phyloP scores from a whole-genome alignment of 2,329 filamentous ascomycete genomes.

The Fusarium euwallaceae region DNA sequence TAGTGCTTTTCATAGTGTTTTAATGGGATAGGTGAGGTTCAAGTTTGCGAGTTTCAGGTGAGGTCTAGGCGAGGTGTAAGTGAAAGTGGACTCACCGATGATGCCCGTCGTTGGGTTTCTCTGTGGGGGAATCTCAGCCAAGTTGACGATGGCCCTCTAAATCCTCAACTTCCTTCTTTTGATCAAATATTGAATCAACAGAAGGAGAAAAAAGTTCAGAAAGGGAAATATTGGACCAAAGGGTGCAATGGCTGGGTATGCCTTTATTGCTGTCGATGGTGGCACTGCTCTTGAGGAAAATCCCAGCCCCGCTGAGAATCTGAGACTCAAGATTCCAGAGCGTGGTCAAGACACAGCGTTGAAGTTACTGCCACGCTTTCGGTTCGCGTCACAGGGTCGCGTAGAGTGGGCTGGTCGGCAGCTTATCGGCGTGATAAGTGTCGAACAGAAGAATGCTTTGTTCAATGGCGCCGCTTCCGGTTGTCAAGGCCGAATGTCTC shows the following conservation, averaged over 20 bases:
- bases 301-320: conserved; percentile 44
- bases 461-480: conserved; percentile 38
- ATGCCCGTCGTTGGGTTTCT: conserved; percentile 13
- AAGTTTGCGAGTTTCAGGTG: conserved; percentile 19
- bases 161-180: conserved; percentile 10
- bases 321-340: conserved; percentile 48
- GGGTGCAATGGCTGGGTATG: conserved; percentile 36
- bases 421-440: conserved; percentile 16
- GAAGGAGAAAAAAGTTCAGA: conserved; percentile 26
- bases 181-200: conserved; percentile 35
- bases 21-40: conserved; percentile 2
- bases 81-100: conserved; percentile 31
- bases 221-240: conserved; percentile 35
- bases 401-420: conserved; percentile 26
- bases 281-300: conserved; percentile 25
- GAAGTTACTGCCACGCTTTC: conserved; percentile 41
- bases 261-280: conserved; percentile 43
- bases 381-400: conserved; percentile 36
- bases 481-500: conserved; percentile 4
- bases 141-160: background rate
- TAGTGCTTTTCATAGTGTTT: background rate
- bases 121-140: conserved; percentile 15
- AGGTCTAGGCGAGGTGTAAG: conserved; percentile 22
- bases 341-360: conserved; percentile 36
- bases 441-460: conserved; percentile 37